These are phyloP conservation scores for Betula pendula DNA, from an alignment of 306 rosid species.

Conservation along the genomic window DNA sequence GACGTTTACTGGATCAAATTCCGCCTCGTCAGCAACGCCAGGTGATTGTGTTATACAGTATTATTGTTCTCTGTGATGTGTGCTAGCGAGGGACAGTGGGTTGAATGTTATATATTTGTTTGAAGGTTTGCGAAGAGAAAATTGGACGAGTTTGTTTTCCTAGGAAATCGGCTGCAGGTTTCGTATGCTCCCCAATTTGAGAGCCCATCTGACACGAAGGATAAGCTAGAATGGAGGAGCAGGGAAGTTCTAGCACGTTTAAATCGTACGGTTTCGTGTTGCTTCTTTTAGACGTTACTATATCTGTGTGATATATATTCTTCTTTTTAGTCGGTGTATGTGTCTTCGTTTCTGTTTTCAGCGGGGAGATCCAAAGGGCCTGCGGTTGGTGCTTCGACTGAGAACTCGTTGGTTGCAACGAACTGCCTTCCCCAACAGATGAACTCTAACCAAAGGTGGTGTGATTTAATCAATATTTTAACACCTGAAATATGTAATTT, in stretches of 20 bases:
- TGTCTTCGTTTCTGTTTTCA: constrained; percentile 33
- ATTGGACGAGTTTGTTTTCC: constrained; percentile 77
- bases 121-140: constrained; percentile 88
- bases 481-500: too few relatives aligned
- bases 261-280: constrained; percentile 47
- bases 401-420: background rate
- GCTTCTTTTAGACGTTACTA: background rate
- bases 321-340: constrained; percentile 7
- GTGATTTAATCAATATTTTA: too few relatives aligned
- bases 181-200: constrained; percentile 86
- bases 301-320: background rate
- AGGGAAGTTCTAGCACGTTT: constrained; percentile 67
- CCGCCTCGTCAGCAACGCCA: constrained; percentile 71
- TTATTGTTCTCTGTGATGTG: background rate
- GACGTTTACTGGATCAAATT: constrained; percentile 90
- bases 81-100: background rate
- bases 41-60: constrained; percentile 30
- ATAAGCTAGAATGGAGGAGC: constrained; percentile 80
- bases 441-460: constrained; percentile 42
- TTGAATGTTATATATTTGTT: background rate
- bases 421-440: constrained; percentile 28
- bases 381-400: constrained; percentile 23
- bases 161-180: constrained; percentile 70
- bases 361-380: constrained; percentile 63
- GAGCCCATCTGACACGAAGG: constrained; percentile 63